phyloP scores from a whole-genome alignment of 2,329 filamentous ascomycete species.

The Sporothrix luriei region DNA sequence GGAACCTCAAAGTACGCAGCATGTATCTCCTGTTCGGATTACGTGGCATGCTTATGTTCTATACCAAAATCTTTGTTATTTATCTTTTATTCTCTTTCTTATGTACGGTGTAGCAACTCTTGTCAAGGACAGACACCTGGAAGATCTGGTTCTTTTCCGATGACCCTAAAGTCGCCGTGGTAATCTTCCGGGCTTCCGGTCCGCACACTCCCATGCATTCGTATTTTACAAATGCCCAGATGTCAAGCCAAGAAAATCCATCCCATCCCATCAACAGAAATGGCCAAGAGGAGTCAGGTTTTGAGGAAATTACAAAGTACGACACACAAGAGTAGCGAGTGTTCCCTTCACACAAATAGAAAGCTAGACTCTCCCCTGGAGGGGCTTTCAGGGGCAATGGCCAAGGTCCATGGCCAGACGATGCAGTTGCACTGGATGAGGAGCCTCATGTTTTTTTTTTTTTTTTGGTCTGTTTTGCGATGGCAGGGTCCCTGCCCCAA shows the following conservation, averaged over 20 bases:
- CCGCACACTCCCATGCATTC: background rate
- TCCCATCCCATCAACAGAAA: background rate
- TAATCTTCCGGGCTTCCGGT: background rate
- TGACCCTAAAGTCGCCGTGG: background rate
- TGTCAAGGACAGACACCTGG: background rate
- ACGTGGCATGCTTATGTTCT: slow-evolving; percentile 3
- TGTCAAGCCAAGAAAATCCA: slow-evolving; percentile 1
- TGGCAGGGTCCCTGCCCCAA: background rate
- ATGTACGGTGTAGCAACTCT: too few relatives aligned
- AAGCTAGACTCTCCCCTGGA: background rate
- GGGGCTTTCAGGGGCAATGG: background rate
- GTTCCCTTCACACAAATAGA: background rate
- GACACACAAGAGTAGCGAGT: background rate
- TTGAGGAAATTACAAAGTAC: slow-evolving; percentile 12
- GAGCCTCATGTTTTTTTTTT: background rate
- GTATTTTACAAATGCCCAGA: background rate
- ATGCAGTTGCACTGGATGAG: slow-evolving; percentile 22
- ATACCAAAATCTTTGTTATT: background rate
- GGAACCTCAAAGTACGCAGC: background rate
- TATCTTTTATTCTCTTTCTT: too few relatives aligned
- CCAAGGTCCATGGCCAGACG: background rate
- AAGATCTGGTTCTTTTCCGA: background rate
- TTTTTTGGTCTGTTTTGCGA: background rate
- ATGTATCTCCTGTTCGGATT: background rate
- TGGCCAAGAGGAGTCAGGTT: background rate